Evolutionary conservation across 2,329 filamentous ascomycete species (phyloP), one percentile per base, ranked within the genome.

Genomic region (Colletotrichum musae): DNA sequence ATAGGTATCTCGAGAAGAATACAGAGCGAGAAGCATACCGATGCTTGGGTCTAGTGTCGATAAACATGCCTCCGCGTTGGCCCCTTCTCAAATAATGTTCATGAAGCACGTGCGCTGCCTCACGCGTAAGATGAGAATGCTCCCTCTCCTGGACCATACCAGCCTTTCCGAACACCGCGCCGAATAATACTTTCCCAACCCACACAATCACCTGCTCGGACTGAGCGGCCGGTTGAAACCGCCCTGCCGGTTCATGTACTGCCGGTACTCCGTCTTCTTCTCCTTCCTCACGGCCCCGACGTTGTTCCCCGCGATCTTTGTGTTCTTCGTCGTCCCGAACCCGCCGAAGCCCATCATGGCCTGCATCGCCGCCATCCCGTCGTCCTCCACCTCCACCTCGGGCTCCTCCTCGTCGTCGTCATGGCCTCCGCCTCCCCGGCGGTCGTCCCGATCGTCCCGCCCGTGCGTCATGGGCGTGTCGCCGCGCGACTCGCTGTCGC

Each of bases 221-320:
- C 91, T 93, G 60, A 95, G 82, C 53, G 93, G 93, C 74, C 93
- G 83, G 78, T 95, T 96, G 84, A 96, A 96, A 6, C 93, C 93
- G 64, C 93, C 93, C 59, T 90, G 85, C 65, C 93, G 88, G 77
- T 96, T 96, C 90, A 99, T 99, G 81, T 99, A 99, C 87, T 99
- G 96, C 74, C 96, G 88, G 77, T 98, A 98, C 84, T 97, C 89
- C 15, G 92, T 93, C 89, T 94, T 95, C 89, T 97, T 98, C 83
- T 96, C 94, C 86, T 96, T 98, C 73, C 92, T 86, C 60, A 98
- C 90, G 0, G 86, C 94, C 64, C 93, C 95, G 50, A 92, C 89
- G 77, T 94, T 90, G 78, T 99, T 99, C 2, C 96, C 96, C 0
- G 89, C 87, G 1, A 99, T 91, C 78, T 98, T 97, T 63, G 92